These are phyloP conservation scores for Morella rubra DNA, from an alignment of 306 rosid species.

Conservation along the genomic window DNA sequence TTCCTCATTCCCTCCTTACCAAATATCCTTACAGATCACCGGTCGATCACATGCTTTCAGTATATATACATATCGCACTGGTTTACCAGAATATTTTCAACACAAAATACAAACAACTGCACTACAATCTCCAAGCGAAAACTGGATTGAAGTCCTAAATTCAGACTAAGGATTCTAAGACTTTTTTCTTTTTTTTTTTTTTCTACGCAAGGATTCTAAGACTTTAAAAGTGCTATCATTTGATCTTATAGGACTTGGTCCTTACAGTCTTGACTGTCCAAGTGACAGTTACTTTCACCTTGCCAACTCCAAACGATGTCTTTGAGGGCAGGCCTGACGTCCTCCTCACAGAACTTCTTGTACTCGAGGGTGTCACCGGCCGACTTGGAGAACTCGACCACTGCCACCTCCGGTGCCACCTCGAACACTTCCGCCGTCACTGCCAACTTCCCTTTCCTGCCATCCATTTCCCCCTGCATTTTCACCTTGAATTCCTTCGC, in stretches of 20 bases:
- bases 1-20: not conserved
- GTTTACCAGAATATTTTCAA: not conserved
- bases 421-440: constrained; percentile 64
- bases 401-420: constrained; percentile 73
- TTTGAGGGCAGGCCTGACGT: constrained; percentile 70
- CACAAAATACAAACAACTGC: not conserved
- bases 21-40: not conserved
- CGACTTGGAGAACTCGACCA: constrained; percentile 59
- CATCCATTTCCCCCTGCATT: constrained; percentile 55
- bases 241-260: too few species aligned
- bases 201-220: not conserved
- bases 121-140: not conserved
- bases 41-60: not conserved
- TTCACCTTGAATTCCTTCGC: constrained; percentile 59
- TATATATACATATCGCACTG: not conserved
- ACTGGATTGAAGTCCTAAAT: not conserved
- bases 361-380: constrained; percentile 77
- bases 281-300: constrained; percentile 36
- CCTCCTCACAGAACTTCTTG: constrained; percentile 61
- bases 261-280: not conserved
- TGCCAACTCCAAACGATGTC: constrained; percentile 98
- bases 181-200: too few species aligned
- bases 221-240: not conserved
- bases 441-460: constrained; percentile 69
- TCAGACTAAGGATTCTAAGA: not conserved